Base-by-base conservation (phyloP, 2,329 filamentous ascomycete genomes). In the Sporothrix luriei region DNA sequence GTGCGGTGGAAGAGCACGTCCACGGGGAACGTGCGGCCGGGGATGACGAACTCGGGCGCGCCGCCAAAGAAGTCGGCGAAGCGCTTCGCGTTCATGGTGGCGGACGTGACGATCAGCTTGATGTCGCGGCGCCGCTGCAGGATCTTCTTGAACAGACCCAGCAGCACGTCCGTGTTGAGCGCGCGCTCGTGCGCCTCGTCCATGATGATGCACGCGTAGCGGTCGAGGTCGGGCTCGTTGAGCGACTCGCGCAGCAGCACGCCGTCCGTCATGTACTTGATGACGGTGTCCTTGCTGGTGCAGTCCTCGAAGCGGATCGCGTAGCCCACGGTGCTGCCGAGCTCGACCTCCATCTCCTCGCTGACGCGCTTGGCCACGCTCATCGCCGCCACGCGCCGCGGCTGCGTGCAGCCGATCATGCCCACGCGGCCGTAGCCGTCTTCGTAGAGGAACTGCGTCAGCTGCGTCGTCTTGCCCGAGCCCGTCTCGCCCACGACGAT, bases 231-330 rank as follows among this genome's bases (percentile, higher is more conserved):
- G 7, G 91, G 88, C 78, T 98, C 94, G 71, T 93, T 94, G 13
- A 99, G 84, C 6, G 93, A 97, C 77, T 99, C 96, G 81, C 95
- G 88, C 43, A 99, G 85, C 57, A 99, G 82, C 26, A 99, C 92
- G 82, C 95, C 95, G 76, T 99, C 96, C 0, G 95, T 99, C 94
- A 99, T 97, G 79, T 99, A 99, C 80, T 99, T 99, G 82, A 99
- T 98, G 71, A 90, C 85, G 0, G 95, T 99, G 70, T 98, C 91
- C 74, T 93, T 93, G 82, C 93, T 97, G 1, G 95, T 99, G 79
- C 94, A 97, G 78, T 99, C 96, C 78, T 99, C 95, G 76, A 99
- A 99, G 68, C 95, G 93, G 77, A 99, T 99, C 0, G 95, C 93
- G 79, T 99, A 99, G 40, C 95, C 95, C 49, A 99, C 96, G 0